Base-by-base conservation (phyloP, 345 rosid genomes). In the Eutrema japonicum region DNA sequence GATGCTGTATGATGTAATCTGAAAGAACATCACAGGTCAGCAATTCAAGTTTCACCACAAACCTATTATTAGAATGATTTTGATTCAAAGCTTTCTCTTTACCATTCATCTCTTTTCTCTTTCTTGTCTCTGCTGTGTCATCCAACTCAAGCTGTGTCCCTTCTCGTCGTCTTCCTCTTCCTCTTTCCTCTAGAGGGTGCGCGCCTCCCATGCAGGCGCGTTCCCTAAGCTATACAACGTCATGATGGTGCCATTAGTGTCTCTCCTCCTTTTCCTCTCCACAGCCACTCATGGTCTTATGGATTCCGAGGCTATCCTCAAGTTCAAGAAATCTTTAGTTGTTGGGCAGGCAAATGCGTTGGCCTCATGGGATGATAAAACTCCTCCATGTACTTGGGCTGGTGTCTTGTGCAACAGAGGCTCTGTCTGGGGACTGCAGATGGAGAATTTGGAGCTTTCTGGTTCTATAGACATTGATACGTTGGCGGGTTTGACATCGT, bases 361-460 rank as follows among this genome's bases (percentile, higher is more conserved):
- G 59, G 68, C 72, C 29, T 62, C 61, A 2, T 96, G 97, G 96
- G 68, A 73, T 11, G 78, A 38, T 26, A 50, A 64, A 10, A 64
- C 2, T 3, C 35, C 62, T 2, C 87, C 92, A 0, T 96, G 98
- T 76, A 82, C 78, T 26, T 96, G 99, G 99, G 65, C 3, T 8
- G 96, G 97, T 32, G 85, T 89, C 50, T 66, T 83, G 63, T 96
- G 99, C 51, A 37, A 41, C 9, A 10, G 69, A 0, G 86, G 79
- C 33, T 45, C 59, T 4, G 66, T 96, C 10, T 85, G 83, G 93
- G 91, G 98, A 10, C 52, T 96, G 38, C 81, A 81, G 14, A 81
- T 96, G 58, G 96, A 92, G 79, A 73, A 84, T 9, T 82, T 80
- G 84, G 94, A 86, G 29, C 80, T 96, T 10, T 69, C 66, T 3